Conservation (phyloP, 345 rosid species). For the Sisymbrium irio region DNA sequence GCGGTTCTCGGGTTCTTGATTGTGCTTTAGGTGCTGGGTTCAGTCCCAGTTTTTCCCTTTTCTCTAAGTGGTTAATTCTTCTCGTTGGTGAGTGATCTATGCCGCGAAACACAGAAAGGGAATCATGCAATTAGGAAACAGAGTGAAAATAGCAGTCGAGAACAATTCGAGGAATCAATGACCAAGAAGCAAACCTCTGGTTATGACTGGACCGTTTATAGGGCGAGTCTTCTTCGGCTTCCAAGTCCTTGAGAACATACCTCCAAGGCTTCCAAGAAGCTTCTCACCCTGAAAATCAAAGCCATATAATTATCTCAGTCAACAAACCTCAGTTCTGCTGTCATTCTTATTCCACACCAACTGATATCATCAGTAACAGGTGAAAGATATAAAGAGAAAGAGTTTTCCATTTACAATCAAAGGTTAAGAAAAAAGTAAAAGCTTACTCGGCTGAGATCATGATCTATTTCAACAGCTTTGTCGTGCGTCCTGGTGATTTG, state of each 20-base stretch:
- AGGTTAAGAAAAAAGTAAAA: not conserved
- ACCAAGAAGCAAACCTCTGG: slow-evolving; percentile 52
- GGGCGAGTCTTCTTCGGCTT: slow-evolving; percentile 82
- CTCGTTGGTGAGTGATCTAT: slow-evolving; percentile 60
- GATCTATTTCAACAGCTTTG: slow-evolving; percentile 72
- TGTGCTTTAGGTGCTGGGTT: slow-evolving; percentile 47
- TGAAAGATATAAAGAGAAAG: not conserved
- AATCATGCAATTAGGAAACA: not conserved
- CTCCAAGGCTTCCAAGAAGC: slow-evolving; percentile 93
- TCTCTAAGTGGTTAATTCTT: slow-evolving; percentile 65
- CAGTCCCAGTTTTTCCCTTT: slow-evolving; percentile 83
- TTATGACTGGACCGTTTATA: slow-evolving; percentile 62
- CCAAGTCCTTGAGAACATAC: slow-evolving; percentile 88
- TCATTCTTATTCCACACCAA: not conserved
- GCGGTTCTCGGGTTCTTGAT: slow-evolving; percentile 41
- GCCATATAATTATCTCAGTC: not conserved
- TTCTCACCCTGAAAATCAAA: slow-evolving; percentile 81
- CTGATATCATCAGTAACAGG: not conserved
- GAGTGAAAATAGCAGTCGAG: not conserved
- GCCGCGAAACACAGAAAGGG: not conserved
- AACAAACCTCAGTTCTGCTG: not conserved
- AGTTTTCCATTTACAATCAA: not conserved
- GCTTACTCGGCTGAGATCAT: slow-evolving; percentile 89
- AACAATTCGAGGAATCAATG: not conserved
- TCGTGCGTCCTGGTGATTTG: slow-evolving; percentile 76